These are phyloP conservation scores for Quercus parvula DNA, from an alignment of 306 rosid species.

Conservation along the genomic window DNA sequence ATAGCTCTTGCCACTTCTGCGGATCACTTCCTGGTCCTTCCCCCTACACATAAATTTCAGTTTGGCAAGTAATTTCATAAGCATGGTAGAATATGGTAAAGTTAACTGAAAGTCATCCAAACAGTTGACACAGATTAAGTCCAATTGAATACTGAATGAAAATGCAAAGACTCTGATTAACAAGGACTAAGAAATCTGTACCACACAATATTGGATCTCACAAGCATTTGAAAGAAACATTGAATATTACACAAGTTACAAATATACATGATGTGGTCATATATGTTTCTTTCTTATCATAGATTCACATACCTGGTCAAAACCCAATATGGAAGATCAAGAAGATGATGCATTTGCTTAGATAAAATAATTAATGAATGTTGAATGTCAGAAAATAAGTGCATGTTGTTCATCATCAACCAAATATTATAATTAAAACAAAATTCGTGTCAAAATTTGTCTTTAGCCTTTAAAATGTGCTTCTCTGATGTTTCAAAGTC, in stretches of 20 bases:
- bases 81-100: background rate
- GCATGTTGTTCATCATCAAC: background rate
- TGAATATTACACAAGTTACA: background rate
- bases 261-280: background rate
- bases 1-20: constrained; percentile 70
- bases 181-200: background rate
- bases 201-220: background rate
- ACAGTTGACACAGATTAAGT: background rate
- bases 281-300: background rate
- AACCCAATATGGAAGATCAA: background rate
- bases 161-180: background rate
- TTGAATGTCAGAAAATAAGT: background rate
- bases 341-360: background rate
- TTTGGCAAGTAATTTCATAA: background rate
- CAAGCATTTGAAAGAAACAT: background rate
- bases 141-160: background rate
- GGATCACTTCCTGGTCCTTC: constrained; percentile 83
- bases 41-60: constrained; percentile 46
- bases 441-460: no score
- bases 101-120: background rate
- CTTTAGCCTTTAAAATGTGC: no score
- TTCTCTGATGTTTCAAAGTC: no score
- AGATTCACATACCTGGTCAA: background rate
- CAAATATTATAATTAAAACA: background rate
- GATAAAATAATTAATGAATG: background rate